phyloP scores from a whole-genome alignment of 345 rosid genomes.

The Excoecaria agallocha region DNA sequence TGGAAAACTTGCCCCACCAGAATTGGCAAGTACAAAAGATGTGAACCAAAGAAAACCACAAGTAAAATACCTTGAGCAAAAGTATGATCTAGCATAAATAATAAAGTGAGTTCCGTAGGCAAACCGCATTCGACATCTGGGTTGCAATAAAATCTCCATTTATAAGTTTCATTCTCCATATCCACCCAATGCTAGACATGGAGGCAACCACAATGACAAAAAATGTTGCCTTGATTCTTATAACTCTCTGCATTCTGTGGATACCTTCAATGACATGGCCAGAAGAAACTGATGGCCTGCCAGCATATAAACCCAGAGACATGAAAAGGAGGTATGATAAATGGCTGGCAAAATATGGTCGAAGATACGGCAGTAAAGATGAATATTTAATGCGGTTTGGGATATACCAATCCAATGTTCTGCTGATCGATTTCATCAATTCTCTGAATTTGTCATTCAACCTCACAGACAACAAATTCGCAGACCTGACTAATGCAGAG shows the following conservation, averaged over 20 bases:
- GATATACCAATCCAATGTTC: slow-evolving; percentile 61
- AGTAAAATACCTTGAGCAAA: slow-evolving; percentile 9
- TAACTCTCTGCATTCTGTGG: slow-evolving; percentile 29
- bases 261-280: slow-evolving; percentile 30
- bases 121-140: not conserved
- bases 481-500: slow-evolving; percentile 79
- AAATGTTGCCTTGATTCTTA: slow-evolving; percentile 23
- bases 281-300: not conserved
- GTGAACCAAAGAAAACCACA: slow-evolving; percentile 7
- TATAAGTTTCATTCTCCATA: slow-evolving; percentile 13
- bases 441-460: slow-evolving; percentile 55
- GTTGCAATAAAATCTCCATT: not conserved
- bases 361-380: slow-evolving; percentile 35
- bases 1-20: not conserved
- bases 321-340: slow-evolving; percentile 47
- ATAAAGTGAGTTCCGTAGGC: not conserved
- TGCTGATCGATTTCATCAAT: slow-evolving; percentile 61
- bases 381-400: slow-evolving; percentile 59
- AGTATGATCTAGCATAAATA: not conserved
- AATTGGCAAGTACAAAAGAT: not conserved
- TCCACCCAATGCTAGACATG: slow-evolving; percentile 7
- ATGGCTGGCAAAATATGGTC: slow-evolving; percentile 47
- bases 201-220: not conserved
- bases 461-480: slow-evolving; percentile 71
- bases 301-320: slow-evolving; percentile 21